Base-by-base conservation (phyloP, 306 rosid genomes). In the Corylus heterophylla region DNA sequence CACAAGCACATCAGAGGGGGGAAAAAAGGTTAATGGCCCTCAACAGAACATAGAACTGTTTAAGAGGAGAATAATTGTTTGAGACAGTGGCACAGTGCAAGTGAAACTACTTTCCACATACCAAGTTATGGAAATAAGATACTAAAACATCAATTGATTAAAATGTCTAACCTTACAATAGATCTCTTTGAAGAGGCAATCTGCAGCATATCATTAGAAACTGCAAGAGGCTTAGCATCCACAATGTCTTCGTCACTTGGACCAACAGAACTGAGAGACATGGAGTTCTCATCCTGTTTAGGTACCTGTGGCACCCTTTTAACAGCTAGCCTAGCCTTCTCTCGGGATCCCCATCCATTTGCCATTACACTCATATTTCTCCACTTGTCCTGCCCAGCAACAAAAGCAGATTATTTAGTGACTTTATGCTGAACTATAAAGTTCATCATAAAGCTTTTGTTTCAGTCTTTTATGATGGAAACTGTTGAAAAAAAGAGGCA, bases 361-460 rank as follows among this genome's bases (percentile, higher is more conserved):
- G 94, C 90, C 96, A 95, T 93, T 76, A 95, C 98, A 69, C 96
- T 90, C 88, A 93, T 88, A 86, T 93, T 95, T 86, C 98, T 88
- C 99, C 99, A 95, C 86, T 95, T 95, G 85, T 95, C 99, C 99
- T 95, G 79, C 67, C 51, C 71, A 75, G 54, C 54, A 85, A 39
- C 45, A 80, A 62, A 73, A 73, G 79, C 79, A 68, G 61, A 85
- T 25, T 18, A 63, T 71, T 55, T 61, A 69, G 13, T 54, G 8
- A 72, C 64, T 52, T 14, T 35, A 54, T 35, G 66, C 42, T 4
- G 9, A 6, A 76, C 48, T 20, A 44, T 42, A 75, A 59, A 69
- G 68, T 42, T 75, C 84, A 64, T 45, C 78, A 78, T 7, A 73
- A 72, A 44, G 29, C 31, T 14, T 76, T 73, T 66, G 83, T 79